Base-by-base conservation (phyloP, 1,139 yeast genomes). In the Kazachstania sp. region DNA sequence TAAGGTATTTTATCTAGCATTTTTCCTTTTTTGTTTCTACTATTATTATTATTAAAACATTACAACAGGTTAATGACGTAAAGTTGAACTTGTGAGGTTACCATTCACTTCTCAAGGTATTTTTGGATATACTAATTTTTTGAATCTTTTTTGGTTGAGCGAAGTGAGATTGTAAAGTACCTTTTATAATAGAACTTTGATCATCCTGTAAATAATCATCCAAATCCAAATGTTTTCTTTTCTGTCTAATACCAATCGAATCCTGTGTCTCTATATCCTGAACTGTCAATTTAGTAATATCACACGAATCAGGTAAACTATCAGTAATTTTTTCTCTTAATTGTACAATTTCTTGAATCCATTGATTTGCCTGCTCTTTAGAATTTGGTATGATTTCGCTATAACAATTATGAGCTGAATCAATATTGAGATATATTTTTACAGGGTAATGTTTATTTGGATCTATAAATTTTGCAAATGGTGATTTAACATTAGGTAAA, bases 121-220 rank as follows among this genome's bases (percentile, higher is more conserved):
- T 61, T 43, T 62, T 61, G 1, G 66, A 61, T 15, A 61, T 60
- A 45, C 67, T 63, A 16, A 62, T 60, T 44, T 61, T 63, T 44
- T 63, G 52, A 11, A 58, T 51, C 41, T 62, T 63, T 29, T 50
- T 51, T 4, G 58, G 54, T 8, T 46, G 44, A 9, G 44, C 43
- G 28, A 34, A 5, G 38, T 45, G 19, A 19, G 34, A 44, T 31
- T 42, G 39, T 20, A 41, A 23, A 30, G 52, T 49, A 44, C 54
- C 56, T 15, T 45, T 40, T 9, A 47, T 18, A 29, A 49, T 41
- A 30, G 55, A 49, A 40, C 51, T 51, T 29, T 51, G 53, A 4
- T 50, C 52, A 11, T 47, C 50, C 7, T 51, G 48, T 34, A 52
- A 38, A 30, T 56, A 54, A 20, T 52, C 50, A 11, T 49, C 51